Conservation (phyloP, 2,329 filamentous ascomycete genomes). For the Pseudogymnoascus sp. region DNA sequence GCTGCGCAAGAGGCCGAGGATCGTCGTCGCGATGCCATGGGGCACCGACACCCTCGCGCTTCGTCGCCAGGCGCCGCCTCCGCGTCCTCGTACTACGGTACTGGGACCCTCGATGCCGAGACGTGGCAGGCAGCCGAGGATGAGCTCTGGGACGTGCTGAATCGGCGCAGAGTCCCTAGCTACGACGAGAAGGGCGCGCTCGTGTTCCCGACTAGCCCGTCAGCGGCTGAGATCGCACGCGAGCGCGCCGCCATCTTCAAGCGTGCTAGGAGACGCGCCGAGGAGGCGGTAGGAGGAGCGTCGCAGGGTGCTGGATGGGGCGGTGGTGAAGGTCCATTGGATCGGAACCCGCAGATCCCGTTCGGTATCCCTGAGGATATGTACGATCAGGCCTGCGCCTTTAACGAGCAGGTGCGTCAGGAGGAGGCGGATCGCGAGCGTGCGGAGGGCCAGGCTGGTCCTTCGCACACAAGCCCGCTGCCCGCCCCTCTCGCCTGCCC, state of each 20-base stretch:
- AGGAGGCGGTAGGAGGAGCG: not conserved
- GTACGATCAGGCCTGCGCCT: not conserved
- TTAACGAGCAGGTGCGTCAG: not conserved
- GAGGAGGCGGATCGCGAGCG: not conserved
- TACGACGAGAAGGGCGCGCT: not conserved
- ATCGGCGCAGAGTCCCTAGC: not conserved
- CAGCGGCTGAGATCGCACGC: not conserved
- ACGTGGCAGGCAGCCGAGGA: not conserved
- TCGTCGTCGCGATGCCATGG: not conserved
- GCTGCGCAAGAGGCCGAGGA: not conserved
- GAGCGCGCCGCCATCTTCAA: not conserved
- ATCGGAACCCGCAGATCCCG: not conserved
- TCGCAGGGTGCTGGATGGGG: not conserved
- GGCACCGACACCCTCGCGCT: not conserved
- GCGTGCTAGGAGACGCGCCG: not conserved
- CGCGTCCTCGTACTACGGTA: not conserved
- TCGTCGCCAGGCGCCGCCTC: not conserved
- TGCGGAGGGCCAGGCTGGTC: not conserved
- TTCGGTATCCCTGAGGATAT: not conserved
- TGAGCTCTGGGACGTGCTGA: not conserved
- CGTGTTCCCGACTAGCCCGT: not conserved
- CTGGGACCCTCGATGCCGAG: not conserved
- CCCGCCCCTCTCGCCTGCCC: not conserved
- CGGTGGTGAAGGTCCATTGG: not conserved
- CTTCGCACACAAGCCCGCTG: not conserved